Percentiles rank a stretch among this genome's conserved stretches.
Evolutionary conservation across 177 flowering plant genomes (phyloP).

Genomic region (Vitis hybrid): DNA sequence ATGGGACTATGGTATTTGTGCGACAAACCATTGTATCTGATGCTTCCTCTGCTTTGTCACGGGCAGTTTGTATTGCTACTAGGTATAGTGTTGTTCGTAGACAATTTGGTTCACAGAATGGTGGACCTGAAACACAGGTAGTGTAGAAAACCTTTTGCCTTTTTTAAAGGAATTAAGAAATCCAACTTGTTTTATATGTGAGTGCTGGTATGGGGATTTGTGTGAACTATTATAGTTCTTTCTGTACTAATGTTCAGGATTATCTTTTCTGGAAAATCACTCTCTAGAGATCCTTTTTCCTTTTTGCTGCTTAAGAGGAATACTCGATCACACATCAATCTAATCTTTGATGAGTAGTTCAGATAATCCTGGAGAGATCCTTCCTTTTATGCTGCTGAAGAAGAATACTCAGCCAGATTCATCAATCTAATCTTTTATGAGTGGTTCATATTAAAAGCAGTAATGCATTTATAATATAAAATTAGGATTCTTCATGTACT

Average conservation of each 20-base stretch:
- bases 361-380: no score
- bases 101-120: slow-evolving; percentile 92
- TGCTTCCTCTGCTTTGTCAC: slow-evolving; percentile 90
- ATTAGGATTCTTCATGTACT: no score
- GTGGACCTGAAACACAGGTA: slow-evolving; percentile 90
- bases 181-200: neutral
- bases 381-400: no score
- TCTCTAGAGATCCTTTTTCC: neutral
- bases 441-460: no score
- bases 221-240: neutral
- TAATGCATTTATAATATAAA: no score
- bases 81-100: slow-evolving; percentile 97
- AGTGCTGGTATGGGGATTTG: neutral
- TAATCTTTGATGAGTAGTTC: no score
- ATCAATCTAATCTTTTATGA: no score
- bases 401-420: no score
- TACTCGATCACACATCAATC: neutral
- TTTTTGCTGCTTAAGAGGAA: neutral
- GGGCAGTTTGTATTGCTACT: slow-evolving; percentile 92
- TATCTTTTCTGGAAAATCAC: neutral
- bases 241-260: neutral
- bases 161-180: neutral
- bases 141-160: neutral
- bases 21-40: slow-evolving; percentile 81
- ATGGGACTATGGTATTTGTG: slow-evolving; percentile 96